Conservation (phyloP, 1,284 basidiomycete species). For the Malassezia globosa region DNA sequence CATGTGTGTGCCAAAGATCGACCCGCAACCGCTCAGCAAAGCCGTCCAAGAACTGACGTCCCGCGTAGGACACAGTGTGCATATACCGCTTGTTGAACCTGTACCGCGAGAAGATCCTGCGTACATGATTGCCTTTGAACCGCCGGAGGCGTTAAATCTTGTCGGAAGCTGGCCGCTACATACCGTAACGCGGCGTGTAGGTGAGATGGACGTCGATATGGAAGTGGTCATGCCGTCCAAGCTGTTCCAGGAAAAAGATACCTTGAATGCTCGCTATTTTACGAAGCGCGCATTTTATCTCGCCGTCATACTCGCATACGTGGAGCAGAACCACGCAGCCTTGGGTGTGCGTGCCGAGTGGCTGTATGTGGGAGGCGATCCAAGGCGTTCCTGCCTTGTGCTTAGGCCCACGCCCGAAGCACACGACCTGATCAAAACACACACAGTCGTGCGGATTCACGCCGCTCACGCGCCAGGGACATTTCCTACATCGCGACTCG, state of each 20-base stretch:
- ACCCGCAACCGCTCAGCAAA: slow-evolving; percentile 19
- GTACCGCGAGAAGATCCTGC: slow-evolving; percentile 49
- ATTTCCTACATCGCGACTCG: slow-evolving; percentile 59
- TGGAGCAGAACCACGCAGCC: slow-evolving; percentile 46
- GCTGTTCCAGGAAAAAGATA: slow-evolving; percentile 89
- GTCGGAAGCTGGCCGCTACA: slow-evolving; percentile 46
- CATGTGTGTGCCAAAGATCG: slow-evolving; percentile 20
- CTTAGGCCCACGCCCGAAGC: slow-evolving; percentile 52
- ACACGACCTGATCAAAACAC: slow-evolving; percentile 60
- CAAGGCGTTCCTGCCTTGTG: slow-evolving; percentile 60
- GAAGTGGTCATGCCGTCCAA: slow-evolving; percentile 50
- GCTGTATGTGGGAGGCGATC: slow-evolving; percentile 57
- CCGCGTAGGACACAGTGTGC: slow-evolving; percentile 48
- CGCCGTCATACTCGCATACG: slow-evolving; percentile 61
- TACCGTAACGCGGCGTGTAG: slow-evolving; percentile 29
- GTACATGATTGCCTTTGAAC: slow-evolving; percentile 63
- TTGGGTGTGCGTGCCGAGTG: slow-evolving; percentile 57
- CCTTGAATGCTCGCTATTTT: slow-evolving; percentile 77
- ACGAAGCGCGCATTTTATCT: slow-evolving; percentile 87
- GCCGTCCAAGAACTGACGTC: slow-evolving; percentile 48
- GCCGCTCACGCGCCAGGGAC: slow-evolving; percentile 56
- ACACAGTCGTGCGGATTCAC: slow-evolving; percentile 63
- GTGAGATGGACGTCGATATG: slow-evolving; percentile 38
- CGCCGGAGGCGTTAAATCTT: slow-evolving; percentile 63
- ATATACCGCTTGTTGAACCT: slow-evolving; percentile 49